Evolutionary conservation across 768 basidiomycete genomes (phyloP).

Genomic region (Suillus plorans): DNA sequence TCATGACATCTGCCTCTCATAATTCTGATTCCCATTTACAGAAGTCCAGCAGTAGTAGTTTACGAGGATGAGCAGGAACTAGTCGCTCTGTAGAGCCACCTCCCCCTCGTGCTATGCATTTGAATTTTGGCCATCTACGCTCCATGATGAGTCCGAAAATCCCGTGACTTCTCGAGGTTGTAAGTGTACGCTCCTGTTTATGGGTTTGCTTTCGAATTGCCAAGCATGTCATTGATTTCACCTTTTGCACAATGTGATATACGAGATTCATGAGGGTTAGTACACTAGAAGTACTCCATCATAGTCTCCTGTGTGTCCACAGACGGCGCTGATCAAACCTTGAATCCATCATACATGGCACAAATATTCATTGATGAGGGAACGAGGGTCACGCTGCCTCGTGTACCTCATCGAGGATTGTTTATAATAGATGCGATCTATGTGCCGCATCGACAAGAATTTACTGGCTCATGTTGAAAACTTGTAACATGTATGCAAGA

Average conservation of each 20-base stretch:
- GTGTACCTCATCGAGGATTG: not conserved
- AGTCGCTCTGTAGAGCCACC: not conserved
- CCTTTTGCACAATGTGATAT: not conserved
- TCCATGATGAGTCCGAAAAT: not conserved
- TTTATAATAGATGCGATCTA: not conserved
- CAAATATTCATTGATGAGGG: not conserved
- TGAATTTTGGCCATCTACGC: too few species aligned
- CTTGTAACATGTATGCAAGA: constrained; percentile 20
- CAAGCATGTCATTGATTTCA: not conserved
- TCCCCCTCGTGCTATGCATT: not conserved
- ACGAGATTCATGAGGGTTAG: not conserved
- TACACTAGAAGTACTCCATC: not conserved
- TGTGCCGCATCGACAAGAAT: constrained; percentile 28
- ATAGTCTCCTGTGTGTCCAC: not conserved
- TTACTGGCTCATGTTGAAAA: constrained; percentile 39
- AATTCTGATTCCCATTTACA: constrained; percentile 7
- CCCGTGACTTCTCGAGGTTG: not conserved
- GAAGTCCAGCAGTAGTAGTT: constrained; percentile 30
- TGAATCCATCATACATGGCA: not conserved
- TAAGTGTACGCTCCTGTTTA: not conserved
- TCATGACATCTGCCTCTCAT: not conserved
- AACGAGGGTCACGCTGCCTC: constrained; percentile 1
- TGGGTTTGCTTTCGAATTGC: not conserved
- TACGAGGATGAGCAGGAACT: constrained; percentile 25
- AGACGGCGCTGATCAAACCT: not conserved